These are phyloP conservation scores for Strobilomyces dryophilus DNA, from an alignment of 768 basidiomycete genomes.

Conservation along the genomic window DNA sequence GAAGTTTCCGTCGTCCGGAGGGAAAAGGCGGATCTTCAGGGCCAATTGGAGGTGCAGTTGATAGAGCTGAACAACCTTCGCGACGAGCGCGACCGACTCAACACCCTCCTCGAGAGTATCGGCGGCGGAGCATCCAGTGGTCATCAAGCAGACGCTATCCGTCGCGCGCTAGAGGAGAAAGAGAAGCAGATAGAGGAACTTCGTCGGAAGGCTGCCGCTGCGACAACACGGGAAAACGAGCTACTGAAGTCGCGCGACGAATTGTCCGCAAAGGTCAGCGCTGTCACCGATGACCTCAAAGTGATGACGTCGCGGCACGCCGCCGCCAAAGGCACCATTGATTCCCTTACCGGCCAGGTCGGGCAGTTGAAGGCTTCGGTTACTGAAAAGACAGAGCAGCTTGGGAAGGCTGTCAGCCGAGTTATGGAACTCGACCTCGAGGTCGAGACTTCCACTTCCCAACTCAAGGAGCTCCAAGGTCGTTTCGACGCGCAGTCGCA, in stretches of 20 bases:
- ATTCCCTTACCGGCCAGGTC: background rate
- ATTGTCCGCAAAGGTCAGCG: background rate
- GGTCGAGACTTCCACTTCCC: background rate
- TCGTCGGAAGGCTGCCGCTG: background rate
- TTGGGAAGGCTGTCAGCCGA: background rate
- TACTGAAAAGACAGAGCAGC: background rate
- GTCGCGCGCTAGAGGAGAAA: background rate
- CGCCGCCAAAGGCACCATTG: background rate
- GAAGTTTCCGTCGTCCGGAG: background rate
- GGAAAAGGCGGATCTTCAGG: background rate
- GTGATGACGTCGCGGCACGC: background rate
- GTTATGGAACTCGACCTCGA: background rate
- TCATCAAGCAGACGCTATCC: too few species aligned
- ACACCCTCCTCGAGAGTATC: too few species aligned
- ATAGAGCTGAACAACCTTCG: background rate
- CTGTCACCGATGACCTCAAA: background rate
- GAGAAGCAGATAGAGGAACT: constrained; percentile 1
- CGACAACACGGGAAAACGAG: background rate
- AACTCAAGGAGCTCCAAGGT: background rate
- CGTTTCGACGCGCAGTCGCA: background rate
- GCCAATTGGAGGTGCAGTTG: background rate
- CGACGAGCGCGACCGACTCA: background rate
- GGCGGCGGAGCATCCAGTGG: too few species aligned
- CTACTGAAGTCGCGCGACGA: constrained; percentile 3
- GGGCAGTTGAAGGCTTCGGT: background rate